Conservation (phyloP, 2,329 filamentous ascomycete species). For the Hymenotorrendiella dingleyae region DNA sequence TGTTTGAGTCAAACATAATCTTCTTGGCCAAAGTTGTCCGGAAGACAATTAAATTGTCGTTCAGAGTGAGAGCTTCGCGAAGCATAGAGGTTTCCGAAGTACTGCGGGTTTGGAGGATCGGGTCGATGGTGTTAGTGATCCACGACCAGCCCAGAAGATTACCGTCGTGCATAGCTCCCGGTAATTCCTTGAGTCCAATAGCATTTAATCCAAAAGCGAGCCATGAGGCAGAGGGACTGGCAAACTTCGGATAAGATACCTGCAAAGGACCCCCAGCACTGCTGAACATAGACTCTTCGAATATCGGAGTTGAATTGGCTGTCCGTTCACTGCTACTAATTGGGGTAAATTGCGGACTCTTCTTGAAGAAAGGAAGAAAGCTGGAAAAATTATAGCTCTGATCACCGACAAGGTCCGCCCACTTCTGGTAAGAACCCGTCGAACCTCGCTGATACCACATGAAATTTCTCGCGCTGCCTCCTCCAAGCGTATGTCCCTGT, state of each 20-base stretch:
- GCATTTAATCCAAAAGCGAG: conserved; percentile 33
- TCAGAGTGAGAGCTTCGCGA: background rate
- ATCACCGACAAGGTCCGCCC: conserved; percentile 37
- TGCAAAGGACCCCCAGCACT: conserved; percentile 3
- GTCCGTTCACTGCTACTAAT: conserved; percentile 23
- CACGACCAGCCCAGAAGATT: conserved; percentile 35
- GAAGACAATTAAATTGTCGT: background rate
- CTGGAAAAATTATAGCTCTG: conserved; percentile 40
- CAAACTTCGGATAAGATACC: conserved; percentile 11
- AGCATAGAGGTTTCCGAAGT: conserved; percentile 36
- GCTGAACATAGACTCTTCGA: background rate
- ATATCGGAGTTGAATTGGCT: conserved; percentile 7
- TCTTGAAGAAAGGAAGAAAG: conserved; percentile 40
- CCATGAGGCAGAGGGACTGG: conserved; percentile 6
- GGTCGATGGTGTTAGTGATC: conserved; percentile 22
- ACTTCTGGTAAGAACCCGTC: conserved; percentile 32
- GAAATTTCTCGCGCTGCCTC: conserved; percentile 29
- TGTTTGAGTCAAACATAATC: background rate
- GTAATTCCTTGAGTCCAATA: conserved; percentile 33
- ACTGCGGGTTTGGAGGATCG: conserved; percentile 23
- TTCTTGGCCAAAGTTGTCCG: background rate
- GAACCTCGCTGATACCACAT: conserved; percentile 17
- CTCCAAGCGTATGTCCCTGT: conserved; percentile 33
- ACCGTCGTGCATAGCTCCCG: conserved; percentile 38
- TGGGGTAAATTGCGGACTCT: conserved; percentile 18